Percentiles rank a stretch among this genome's conserved stretches.
phyloP scores from a whole-genome alignment of 768 basidiomycete genomes.

The Amanita rubescens region DNA sequence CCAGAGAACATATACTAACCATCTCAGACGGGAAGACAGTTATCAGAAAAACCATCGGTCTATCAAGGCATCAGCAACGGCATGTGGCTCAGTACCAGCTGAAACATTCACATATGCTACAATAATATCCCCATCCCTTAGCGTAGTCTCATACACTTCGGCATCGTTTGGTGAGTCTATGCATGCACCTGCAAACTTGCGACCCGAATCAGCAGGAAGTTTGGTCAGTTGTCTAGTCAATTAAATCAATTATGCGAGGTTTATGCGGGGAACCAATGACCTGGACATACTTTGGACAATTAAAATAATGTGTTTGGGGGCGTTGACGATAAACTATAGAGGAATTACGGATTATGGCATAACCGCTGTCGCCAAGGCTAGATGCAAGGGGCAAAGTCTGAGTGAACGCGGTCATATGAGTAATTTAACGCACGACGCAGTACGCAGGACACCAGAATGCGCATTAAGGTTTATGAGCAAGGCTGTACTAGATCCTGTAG shows the following conservation, averaged over 20 bases:
- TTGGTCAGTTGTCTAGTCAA: constrained; percentile 44
- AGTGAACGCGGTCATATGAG: constrained; percentile 5
- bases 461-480: constrained; percentile 71
- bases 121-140: constrained; percentile 46
- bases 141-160: constrained; percentile 33
- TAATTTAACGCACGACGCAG: constrained; percentile 56
- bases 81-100: constrained; percentile 20
- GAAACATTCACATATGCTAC: constrained; percentile 36
- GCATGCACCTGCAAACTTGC: constrained; percentile 42
- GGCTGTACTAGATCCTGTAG: constrained; percentile 75
- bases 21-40: constrained; percentile 68
- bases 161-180: constrained; percentile 46
- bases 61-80: constrained; percentile 13
- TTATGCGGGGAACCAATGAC: constrained; percentile 9
- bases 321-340: constrained; percentile 48
- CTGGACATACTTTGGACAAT: constrained; percentile 41
- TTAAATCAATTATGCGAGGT: constrained; percentile 19
- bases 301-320: constrained; percentile 48
- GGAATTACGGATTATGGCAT: constrained; percentile 61
- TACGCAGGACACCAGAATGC: constrained; percentile 64
- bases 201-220: constrained; percentile 35
- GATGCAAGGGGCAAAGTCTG: constrained; percentile 8
- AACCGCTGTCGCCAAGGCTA: constrained; percentile 79
- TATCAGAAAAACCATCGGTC: constrained; percentile 52
- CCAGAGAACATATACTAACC: constrained; percentile 59